Conservation (phyloP, 345 rosid species). For the Stellera chamaejasme region DNA sequence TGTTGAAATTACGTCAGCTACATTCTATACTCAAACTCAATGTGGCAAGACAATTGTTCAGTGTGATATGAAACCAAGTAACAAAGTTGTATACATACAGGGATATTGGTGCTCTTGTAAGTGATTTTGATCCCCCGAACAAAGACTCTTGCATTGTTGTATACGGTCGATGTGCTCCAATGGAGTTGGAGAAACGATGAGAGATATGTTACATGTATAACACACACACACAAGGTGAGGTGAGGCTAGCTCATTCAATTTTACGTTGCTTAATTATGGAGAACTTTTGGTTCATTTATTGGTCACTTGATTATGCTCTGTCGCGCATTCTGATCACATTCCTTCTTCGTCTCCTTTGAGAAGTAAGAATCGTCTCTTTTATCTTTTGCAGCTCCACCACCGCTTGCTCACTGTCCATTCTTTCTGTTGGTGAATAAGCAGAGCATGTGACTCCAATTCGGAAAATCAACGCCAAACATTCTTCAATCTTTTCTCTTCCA, state of each 20-base stretch:
- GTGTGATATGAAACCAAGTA: conserved; percentile 21
- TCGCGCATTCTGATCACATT: no score
- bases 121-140: conserved; percentile 9
- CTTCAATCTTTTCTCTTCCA: not conserved
- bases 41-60: conserved; percentile 12
- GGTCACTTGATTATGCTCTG: no score
- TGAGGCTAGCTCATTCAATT: not conserved
- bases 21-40: conserved; percentile 16
- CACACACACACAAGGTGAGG: no score
- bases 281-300: no score
- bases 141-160: not conserved
- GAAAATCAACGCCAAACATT: not conserved
- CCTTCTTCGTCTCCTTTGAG: no score
- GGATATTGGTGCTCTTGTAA: conserved; percentile 5
- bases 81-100: conserved; percentile 8
- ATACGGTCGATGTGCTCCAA: conserved; percentile 2
- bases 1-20: conserved; percentile 7
- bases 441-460: conserved; percentile 1
- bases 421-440: not conserved
- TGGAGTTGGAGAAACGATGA: conserved; percentile 15
- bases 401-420: conserved; percentile 2
- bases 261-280: no score
- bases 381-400: not conserved
- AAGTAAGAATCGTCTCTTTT: not conserved
- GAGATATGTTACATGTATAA: conserved; percentile 21